These are phyloP conservation scores for Boletus rubescentipes DNA, from an alignment of 768 basidiomycete genomes.

Conservation along the genomic window DNA sequence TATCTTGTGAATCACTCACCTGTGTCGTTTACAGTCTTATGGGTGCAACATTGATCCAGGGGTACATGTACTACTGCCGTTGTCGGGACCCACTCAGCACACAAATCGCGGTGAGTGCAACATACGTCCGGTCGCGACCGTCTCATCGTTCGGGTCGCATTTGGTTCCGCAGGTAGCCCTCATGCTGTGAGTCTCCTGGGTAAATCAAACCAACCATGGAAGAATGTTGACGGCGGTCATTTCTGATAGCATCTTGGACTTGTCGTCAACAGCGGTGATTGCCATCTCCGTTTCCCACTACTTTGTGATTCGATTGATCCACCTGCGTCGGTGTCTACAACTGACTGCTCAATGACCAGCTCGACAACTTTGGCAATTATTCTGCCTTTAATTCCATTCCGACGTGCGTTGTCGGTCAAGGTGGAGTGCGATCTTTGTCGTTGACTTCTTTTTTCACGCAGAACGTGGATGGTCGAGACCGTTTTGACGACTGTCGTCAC, in stretches of 20 bases:
- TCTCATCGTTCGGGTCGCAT: background rate
- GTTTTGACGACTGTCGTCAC: background rate
- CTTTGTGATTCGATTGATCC: background rate
- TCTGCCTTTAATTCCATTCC: background rate
- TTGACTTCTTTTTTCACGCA: background rate
- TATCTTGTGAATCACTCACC: background rate
- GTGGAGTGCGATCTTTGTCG: background rate
- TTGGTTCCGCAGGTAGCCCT: background rate
- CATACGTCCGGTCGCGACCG: no score
- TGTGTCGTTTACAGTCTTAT: background rate
- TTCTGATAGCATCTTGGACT: background rate
- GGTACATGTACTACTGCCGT: conserved; percentile 2
- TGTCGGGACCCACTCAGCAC: background rate
- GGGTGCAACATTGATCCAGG: conserved; percentile 3
- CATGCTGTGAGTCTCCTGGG: background rate
- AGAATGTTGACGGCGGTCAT: background rate
- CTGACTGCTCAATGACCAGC: background rate
- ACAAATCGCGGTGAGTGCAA: background rate
- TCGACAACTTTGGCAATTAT: background rate
- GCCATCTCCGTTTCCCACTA: background rate
- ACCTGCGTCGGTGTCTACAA: background rate
- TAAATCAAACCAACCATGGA: background rate
- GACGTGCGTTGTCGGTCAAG: background rate
- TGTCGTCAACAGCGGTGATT: conserved; percentile 3
- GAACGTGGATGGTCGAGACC: conserved; percentile 1